phyloP scores from a whole-genome alignment of 2,329 filamentous ascomycete species.

The Colletotrichum horii region DNA sequence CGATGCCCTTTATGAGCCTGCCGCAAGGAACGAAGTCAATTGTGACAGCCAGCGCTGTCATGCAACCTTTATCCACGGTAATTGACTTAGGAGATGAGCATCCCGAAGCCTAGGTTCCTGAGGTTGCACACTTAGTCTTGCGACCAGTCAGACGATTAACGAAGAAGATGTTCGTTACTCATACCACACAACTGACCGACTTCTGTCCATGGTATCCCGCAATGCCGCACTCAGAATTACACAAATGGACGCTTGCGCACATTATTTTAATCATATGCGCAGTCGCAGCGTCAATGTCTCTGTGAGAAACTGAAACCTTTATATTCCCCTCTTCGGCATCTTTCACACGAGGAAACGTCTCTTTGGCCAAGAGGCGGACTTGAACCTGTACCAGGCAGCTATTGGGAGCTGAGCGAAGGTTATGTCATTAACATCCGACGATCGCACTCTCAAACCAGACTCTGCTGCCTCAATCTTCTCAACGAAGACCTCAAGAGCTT shows the following conservation, averaged over 20 bases:
- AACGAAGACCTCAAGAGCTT: background rate
- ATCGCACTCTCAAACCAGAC: background rate
- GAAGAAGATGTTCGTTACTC: background rate
- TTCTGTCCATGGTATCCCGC: background rate
- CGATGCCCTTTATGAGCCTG: background rate
- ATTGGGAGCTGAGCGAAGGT: background rate
- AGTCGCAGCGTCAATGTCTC: background rate
- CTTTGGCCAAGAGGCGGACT: background rate
- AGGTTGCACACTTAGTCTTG: background rate
- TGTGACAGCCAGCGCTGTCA: background rate
- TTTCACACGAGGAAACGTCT: background rate
- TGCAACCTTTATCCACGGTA: background rate
- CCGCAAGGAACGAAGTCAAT: background rate
- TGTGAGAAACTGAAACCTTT: background rate
- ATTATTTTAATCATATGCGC: background rate
- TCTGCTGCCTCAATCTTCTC: background rate
- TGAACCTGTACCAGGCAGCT: fast-evolving
- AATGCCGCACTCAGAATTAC: background rate
- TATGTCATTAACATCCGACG: background rate
- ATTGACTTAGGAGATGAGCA: background rate
- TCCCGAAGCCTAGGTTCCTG: background rate
- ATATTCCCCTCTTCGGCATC: fast-evolving
- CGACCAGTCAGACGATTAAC: background rate
- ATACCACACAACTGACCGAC: background rate
- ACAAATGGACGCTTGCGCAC: background rate